Evolutionary conservation across 2,329 filamentous ascomycete genomes (phyloP).

Genomic region (Neofusicoccum parvum): DNA sequence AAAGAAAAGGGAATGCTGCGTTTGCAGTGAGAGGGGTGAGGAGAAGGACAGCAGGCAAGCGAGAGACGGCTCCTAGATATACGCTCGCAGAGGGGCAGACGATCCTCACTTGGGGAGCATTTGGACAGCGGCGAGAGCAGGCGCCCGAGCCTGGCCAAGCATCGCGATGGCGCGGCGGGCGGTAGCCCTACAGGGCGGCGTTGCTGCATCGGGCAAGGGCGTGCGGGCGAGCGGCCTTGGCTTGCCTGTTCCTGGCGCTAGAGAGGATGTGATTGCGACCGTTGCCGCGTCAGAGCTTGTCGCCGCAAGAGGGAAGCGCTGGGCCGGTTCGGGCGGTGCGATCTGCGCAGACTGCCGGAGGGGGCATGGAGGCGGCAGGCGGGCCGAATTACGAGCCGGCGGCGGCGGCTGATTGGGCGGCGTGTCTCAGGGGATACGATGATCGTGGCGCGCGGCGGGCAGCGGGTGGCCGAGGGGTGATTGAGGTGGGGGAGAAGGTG

Average conservation of each 20-base stretch:
- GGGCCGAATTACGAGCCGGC: background rate
- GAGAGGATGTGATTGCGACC: background rate
- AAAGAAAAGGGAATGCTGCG: slow-evolving; percentile 12
- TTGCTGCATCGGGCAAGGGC: background rate
- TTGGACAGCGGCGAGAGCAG: background rate
- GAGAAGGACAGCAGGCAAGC: background rate
- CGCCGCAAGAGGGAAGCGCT: background rate
- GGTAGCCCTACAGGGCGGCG: background rate
- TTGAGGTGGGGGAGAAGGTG: slow-evolving; percentile 2
- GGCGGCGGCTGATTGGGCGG: background rate
- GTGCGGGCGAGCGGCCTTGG: background rate
- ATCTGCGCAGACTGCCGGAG: background rate
- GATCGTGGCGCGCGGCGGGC: background rate
- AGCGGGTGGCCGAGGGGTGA: background rate
- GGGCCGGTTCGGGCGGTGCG: background rate
- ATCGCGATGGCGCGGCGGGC: too few species aligned
- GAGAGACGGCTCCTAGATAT: slow-evolving; percentile 11
- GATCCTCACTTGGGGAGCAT: background rate
- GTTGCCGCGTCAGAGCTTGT: background rate
- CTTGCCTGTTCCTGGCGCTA: background rate
- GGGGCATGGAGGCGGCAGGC: background rate
- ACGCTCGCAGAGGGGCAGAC: background rate
- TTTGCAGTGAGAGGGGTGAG: slow-evolving; percentile 14
- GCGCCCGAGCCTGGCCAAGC: background rate
- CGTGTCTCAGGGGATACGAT: background rate